Evolutionary conservation across 1,284 basidiomycete genomes (phyloP), one percentile per base, ranked within the genome.

Genomic region (Marasmius oreades): DNA sequence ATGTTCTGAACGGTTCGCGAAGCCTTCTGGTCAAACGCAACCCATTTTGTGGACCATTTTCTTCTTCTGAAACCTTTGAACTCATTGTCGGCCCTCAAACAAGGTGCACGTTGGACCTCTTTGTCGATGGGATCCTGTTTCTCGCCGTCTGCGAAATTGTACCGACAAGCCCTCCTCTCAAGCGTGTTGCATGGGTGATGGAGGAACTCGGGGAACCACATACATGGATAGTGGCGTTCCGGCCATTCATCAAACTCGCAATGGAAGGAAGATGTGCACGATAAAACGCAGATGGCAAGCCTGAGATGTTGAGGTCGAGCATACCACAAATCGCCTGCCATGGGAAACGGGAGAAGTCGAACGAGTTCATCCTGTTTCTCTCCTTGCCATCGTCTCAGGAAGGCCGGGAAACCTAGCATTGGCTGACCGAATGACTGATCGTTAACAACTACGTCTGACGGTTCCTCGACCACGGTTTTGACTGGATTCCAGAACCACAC

Each of bases 181-280:
- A 67, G 61, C 0, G 66, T 61, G 44, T 66, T 68, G 60, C 72
- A 74, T 0, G 60, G 59, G 56, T 74, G 72, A 46, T 69, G 62
- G 12, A 73, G 50, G 56, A 70, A 68, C 39, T 73, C 68, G 2
- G 70, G 72, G 23, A 42, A 59, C 51, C 51, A 59, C 58, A 57
- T 59, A 11, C 20, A 51, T 7, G 34, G 45, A 47, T 46, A 46
- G 10, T 31, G 54, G 63, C 69, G 56, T 23, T 60, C 59, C 43
- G 59, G 31, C 10, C 51, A 44, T 34, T 45, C 31, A 18, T 58
- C 37, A 24, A 52, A 53, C 46, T 44, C 52, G 26, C 45, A 24
- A 24, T 55, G 42, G 33, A 18, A 33, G n/a, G 39, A 23, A 31
- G 61, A 48, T 23, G 56, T 52, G 51, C 66, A 67, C 2, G 52